phyloP scores from a whole-genome alignment of 2,329 filamentous ascomycete species.

The Diaporthe ilicicola region DNA sequence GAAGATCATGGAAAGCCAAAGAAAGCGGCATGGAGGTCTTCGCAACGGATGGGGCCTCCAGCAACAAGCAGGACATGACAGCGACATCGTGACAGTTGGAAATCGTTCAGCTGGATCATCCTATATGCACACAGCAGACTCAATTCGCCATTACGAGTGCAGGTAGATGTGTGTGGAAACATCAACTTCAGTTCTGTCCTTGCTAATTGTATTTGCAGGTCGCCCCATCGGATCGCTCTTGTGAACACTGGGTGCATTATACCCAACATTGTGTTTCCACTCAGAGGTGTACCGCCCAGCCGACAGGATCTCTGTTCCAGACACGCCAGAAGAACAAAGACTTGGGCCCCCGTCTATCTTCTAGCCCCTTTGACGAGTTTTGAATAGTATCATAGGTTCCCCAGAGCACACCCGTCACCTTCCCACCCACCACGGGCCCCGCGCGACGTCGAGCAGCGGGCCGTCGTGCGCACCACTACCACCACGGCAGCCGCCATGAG shows the following conservation, averaged over 20 bases:
- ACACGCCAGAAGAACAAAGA: not conserved
- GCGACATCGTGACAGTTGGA: not conserved
- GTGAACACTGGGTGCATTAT: not conserved
- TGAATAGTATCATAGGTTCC: not conserved
- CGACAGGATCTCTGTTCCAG: not conserved
- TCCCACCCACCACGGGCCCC: conserved; percentile 12
- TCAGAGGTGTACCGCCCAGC: not conserved
- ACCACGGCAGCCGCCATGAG: not conserved
- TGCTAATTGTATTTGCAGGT: conserved; percentile 15
- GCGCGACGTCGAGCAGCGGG: not conserved
- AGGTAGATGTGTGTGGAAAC: not conserved
- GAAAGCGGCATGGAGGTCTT: no score
- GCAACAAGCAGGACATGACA: no score
- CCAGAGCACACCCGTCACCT: not conserved
- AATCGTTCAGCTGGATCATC: not conserved
- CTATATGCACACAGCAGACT: not conserved
- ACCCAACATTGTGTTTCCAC: not conserved
- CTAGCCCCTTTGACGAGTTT: not conserved
- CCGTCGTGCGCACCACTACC: not conserved
- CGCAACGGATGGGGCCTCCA: no score
- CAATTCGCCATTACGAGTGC: not conserved
- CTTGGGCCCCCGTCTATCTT: conserved; percentile 7
- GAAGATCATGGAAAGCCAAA: no score
- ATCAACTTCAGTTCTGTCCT: not conserved
- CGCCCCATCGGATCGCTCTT: not conserved